Conservation (phyloP, 805 yeast species). For the Saturnispora besseyi region DNA sequence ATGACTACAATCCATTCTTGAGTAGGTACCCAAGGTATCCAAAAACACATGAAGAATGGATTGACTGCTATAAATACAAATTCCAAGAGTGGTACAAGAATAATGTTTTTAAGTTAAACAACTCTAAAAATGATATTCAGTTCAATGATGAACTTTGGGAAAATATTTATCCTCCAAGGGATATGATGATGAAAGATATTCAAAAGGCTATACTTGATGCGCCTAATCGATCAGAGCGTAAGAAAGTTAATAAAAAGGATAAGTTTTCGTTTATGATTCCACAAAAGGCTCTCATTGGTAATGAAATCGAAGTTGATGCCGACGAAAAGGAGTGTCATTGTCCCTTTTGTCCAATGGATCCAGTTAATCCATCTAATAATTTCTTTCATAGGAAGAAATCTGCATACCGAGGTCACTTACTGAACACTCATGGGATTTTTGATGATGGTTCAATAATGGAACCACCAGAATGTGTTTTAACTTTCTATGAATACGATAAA, state of each 20-base stretch:
- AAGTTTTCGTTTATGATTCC: slow-evolving; percentile 4
- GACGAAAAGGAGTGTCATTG: slow-evolving; percentile 10
- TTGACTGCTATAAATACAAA: slow-evolving; percentile 4
- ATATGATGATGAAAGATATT: neutral
- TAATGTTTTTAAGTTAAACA: neutral
- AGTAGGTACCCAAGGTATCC: slow-evolving; percentile 10
- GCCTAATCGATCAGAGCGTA: neutral
- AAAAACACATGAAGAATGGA: slow-evolving; percentile 1
- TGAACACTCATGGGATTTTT: slow-evolving; percentile 15
- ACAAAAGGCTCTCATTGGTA: slow-evolving; percentile 2
- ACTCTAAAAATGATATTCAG: neutral
- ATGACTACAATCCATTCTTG: slow-evolving; percentile 8
- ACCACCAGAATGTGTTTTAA: slow-evolving; percentile 2
- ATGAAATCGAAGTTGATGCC: slow-evolving; percentile 1
- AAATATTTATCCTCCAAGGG: neutral
- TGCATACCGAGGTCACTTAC: slow-evolving; percentile 14
- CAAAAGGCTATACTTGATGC: neutral
- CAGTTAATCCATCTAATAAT: slow-evolving; percentile 4
- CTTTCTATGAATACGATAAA: slow-evolving; percentile 10
- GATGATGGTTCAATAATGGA: slow-evolving; percentile 8
- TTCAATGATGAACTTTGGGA: neutral
- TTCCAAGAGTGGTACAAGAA: slow-evolving; percentile 4
- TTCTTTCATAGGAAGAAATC: slow-evolving; percentile 14
- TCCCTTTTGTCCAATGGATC: slow-evolving; percentile 7
- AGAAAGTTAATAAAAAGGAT: neutral